Evolutionary conservation across 495 filamentous ascomycete species (phyloP).

Genomic region (Elasticomyces elasticus): DNA sequence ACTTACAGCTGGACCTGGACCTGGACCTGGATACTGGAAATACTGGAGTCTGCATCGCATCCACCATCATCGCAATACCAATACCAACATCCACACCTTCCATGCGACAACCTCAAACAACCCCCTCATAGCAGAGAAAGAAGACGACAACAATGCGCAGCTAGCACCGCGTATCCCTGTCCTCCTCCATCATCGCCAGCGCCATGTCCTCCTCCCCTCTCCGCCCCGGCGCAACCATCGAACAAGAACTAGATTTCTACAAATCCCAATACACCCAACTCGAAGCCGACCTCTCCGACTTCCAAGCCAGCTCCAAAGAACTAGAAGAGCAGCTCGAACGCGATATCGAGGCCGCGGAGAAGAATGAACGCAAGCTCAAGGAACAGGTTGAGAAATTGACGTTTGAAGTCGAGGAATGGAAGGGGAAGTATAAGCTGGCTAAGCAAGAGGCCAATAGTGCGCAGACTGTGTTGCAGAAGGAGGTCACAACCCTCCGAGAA

Average conservation of each 20-base stretch:
- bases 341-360: constrained; percentile 91
- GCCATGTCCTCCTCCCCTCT: constrained; percentile 30
- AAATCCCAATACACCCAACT: constrained; percentile 91
- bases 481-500: constrained; percentile 84
- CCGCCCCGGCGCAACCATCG: constrained; percentile 30
- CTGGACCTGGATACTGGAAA: no score
- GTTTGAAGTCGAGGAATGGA: constrained; percentile 96
- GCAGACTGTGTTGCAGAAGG: constrained; percentile 84
- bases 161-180: constrained; percentile 14
- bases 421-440: constrained; percentile 95
- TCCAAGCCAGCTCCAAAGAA: constrained; percentile 87
- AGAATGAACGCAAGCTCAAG: constrained; percentile 72
- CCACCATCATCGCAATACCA: no score
- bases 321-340: constrained; percentile 91
- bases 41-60: no score
- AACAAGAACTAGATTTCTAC: constrained; percentile 80
- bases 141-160: constrained; percentile 13
- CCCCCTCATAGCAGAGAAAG: neutral
- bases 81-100: no score
- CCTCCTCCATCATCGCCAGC: constrained; percentile 3
- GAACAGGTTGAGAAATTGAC: constrained; percentile 74
- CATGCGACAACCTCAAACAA: no score
- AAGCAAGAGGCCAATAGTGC: constrained; percentile 74
- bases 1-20: no score
- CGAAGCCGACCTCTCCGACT: constrained; percentile 84